Percentiles rank a stretch among this genome's conserved stretches.
Conservation (phyloP, 371 early-diverging fungal genomes). For the Mortierella polycephala region DNA sequence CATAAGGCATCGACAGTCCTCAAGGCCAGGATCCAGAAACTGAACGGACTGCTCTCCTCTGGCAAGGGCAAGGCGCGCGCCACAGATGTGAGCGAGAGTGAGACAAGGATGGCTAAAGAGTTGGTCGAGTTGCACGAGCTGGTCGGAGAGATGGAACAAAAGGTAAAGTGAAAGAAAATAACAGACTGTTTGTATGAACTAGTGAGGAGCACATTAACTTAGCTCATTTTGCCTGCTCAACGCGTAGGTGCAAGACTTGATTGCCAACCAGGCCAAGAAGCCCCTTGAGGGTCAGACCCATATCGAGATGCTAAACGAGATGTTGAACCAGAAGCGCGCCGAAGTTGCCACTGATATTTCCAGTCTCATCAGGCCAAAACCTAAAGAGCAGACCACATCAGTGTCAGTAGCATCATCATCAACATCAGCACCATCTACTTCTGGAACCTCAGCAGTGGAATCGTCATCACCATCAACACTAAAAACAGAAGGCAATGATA, state of each 20-base stretch:
- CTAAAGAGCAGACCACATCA: constrained; percentile 9
- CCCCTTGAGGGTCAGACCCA: constrained; percentile 25
- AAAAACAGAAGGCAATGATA: not conserved
- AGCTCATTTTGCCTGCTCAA: no score
- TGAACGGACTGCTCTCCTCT: constrained; percentile 46
- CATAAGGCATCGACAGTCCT: constrained; percentile 67
- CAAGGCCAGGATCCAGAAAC: constrained; percentile 57
- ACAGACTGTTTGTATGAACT: not conserved
- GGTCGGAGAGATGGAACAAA: constrained; percentile 56
- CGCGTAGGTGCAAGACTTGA: constrained; percentile 36
- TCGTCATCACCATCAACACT: constrained; percentile 7
- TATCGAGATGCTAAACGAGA: constrained; percentile 25
- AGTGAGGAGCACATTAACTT: not conserved
- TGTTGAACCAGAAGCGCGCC: constrained; percentile 18
- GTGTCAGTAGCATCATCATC: constrained; percentile 6
- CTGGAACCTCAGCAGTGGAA: not conserved
- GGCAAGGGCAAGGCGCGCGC: constrained; percentile 57
- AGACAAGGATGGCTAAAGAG: constrained; percentile 48
- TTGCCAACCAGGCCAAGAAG: constrained; percentile 39
- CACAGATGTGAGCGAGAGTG: constrained; percentile 47
- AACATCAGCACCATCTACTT: constrained; percentile 9
- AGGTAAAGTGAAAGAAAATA: constrained; percentile 25
- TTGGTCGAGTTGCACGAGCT: constrained; percentile 54
- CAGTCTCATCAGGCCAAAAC: constrained; percentile 46
- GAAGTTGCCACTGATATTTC: constrained; percentile 38